A percentile compares a stretch with the other conserved stretches of the same genome.
These are phyloP conservation scores for Bremia lactucae DNA, from an alignment of 352 stramenopile species.

Conservation along the genomic window DNA sequence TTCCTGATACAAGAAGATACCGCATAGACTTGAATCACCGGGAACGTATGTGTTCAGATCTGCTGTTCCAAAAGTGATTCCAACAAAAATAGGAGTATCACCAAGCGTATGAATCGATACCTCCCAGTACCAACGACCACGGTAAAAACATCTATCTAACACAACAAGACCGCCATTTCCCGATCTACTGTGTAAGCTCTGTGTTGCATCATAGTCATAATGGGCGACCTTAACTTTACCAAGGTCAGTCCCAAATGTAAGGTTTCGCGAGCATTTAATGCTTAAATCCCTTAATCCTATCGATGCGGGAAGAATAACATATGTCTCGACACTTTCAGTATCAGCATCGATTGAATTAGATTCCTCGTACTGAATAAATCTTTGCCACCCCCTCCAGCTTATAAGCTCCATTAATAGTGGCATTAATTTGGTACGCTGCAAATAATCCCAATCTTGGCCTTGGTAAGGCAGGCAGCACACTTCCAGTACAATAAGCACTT, in stretches of 20 bases:
- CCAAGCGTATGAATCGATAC: slow-evolving; percentile 40
- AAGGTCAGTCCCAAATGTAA: slow-evolving; percentile 59
- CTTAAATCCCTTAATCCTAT: slow-evolving; percentile 49
- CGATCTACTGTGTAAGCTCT: not conserved
- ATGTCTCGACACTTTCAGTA: slow-evolving; percentile 18
- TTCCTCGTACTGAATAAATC: slow-evolving; percentile 42
- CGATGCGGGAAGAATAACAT: slow-evolving; percentile 45
- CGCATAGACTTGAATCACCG: slow-evolving; percentile 11
- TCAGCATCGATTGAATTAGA: slow-evolving; percentile 29
- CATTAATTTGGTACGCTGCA: slow-evolving; percentile 51
- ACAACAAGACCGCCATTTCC: slow-evolving; percentile 42
- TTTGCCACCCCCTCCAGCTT: slow-evolving; percentile 71
- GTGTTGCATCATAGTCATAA: slow-evolving; percentile 13
- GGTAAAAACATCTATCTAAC: slow-evolving; percentile 46
- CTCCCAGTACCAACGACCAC: slow-evolving; percentile 79
- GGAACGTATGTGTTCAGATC: slow-evolving; percentile 47
- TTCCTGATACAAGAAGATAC: slow-evolving; percentile 35
- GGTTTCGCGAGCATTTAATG: slow-evolving; percentile 51
- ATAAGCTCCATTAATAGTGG: slow-evolving; percentile 56
- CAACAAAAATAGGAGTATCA: slow-evolving; percentile 61
- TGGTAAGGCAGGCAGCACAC: slow-evolving; percentile 69
- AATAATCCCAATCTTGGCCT: slow-evolving; percentile 43
- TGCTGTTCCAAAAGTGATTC: slow-evolving; percentile 33
- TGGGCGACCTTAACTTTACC: slow-evolving; percentile 47
- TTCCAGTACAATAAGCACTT: slow-evolving; percentile 68